Base-by-base conservation (phyloP, 177 flowering plant genomes). In the Vitis hybrid region DNA sequence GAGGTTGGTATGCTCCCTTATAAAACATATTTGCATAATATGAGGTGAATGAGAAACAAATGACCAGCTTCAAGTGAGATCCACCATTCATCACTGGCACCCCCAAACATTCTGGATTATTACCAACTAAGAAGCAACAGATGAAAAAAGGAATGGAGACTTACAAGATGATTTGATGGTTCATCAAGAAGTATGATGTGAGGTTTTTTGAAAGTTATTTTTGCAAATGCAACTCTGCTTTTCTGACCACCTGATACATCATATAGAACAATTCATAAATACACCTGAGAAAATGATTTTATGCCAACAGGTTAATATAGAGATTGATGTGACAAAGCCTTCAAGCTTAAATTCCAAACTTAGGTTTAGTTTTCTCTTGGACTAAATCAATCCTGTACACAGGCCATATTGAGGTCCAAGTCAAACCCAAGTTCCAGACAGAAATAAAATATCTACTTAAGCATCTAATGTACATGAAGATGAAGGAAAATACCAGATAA, bases 201-300 rank as follows among this genome's bases (percentile, higher is more conserved):
- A 52, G 99, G 99, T 69, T 94, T 96, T 77, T 91, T 94, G 83
- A 96, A 96, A 32, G 99, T 96, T 64, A 96, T 96, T 91, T 94
- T 96, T 21, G 99, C 91, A 85, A 96, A 96, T 54, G 99, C 98
- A 73, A 96, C 99, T 79, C 99, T 92, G 82, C 99, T 96, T 81
- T 96, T 96, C 79, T 96, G 99, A 77, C 99, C 99, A 82, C 99
- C 99, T 95, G 86, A 61, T 65, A 60, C 14, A 49, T 2, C n/a
- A 70, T 55, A 11, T 3, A 54, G 5, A 71, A 12, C 49, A 65
- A 30, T 9, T 32, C 46, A 17, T 12, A 48, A 50, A 46, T 48
- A 56, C 7, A 54, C 11, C 30, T 11, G 11, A 46, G 32, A 40
- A 40, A 11, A 65, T 5, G 7, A 52, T 12, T 13, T 12, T 35